phyloP scores from a whole-genome alignment of 2,329 filamentous ascomycete species.

The Fusarium tupiense region DNA sequence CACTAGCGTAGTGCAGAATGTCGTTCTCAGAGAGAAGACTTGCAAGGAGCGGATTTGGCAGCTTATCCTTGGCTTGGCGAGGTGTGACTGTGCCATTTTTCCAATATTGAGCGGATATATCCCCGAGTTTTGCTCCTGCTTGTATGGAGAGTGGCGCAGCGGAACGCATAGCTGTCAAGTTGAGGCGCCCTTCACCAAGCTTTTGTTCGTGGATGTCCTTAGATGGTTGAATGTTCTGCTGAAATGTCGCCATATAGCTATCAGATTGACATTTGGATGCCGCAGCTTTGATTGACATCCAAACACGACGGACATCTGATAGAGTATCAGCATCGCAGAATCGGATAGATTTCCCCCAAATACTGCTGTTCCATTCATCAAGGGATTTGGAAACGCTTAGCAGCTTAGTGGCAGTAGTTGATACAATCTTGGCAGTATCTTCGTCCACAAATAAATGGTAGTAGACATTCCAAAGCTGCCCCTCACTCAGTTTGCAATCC shows the following conservation, averaged over 20 bases:
- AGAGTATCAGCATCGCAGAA: slow-evolving; percentile 62
- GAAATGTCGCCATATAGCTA: slow-evolving; percentile 14
- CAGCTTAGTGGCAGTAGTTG: slow-evolving; percentile 57
- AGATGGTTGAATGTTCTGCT: slow-evolving; percentile 33
- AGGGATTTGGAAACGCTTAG: slow-evolving; percentile 49
- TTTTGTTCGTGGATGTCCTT: slow-evolving; percentile 17
- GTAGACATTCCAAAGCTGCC: slow-evolving; percentile 63
- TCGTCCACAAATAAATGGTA: slow-evolving; percentile 61
- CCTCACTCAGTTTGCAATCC: slow-evolving; percentile 33
- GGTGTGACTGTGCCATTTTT: slow-evolving; percentile 46
- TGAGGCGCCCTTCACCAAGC: slow-evolving; percentile 32
- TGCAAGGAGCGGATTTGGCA: slow-evolving; percentile 59
- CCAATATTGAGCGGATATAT: slow-evolving; percentile 48
- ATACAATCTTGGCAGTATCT: slow-evolving; percentile 49
- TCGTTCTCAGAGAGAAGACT: slow-evolving; percentile 47
- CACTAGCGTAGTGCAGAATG: slow-evolving; percentile 57
- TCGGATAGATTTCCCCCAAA: slow-evolving; percentile 56
- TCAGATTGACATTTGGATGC: slow-evolving; percentile 23
- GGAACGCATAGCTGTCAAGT: slow-evolving; percentile 49
- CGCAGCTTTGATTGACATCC: slow-evolving; percentile 42
- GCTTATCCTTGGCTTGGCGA: slow-evolving; percentile 6
- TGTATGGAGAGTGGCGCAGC: slow-evolving; percentile 50
- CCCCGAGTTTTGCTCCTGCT: slow-evolving; percentile 34
- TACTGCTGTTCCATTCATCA: slow-evolving; percentile 54
- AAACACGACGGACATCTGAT: slow-evolving; percentile 51